Evolutionary conservation across 257 asterid genomes (phyloP), one percentile per base, ranked within the genome.

Genomic region (Haberlea rhodopensis): DNA sequence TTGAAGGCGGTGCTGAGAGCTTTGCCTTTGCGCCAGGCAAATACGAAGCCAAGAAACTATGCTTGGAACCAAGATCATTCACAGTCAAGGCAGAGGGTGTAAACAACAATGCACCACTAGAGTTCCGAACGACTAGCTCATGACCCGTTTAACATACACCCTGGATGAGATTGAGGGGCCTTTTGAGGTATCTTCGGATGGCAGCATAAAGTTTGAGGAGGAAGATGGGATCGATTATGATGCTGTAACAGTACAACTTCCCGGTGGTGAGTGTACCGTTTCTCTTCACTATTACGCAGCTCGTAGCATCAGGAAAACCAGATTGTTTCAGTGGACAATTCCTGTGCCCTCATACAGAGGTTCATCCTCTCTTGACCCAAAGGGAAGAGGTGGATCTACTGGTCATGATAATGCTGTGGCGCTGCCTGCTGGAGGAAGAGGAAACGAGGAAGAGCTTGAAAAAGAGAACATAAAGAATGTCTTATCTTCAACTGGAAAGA

Each of bases 221-320:
- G 90, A 94, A 18, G 96, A 90, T 21, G 97, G 99, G 18, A 94
- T 94, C 6, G 99, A 94, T 81, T 94, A 90, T 10, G 96, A 96
- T 3, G 97, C 99, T 0, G 94, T 90, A 1, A 94, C 97, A 0
- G 97, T 90, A 8, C 95, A 86, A 81, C 96, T 89, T 6, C 97
- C 96, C 0, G 97, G 99, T 0, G 97, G 99, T 0, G 99, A 94
- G 97, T 0, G 99, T 94, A 43, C 99, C 99, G 0, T 94, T 94
- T 80, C 87, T 94, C 62, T 94, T 94, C 80, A 87, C 95, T 13
- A 56, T 90, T 80, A 94, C 90, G 80, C 95, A 87, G 67, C 87
- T 94, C 0, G 96, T 84, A 16, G 96, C 95, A 0, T 81, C 97
- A 2, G 99, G 97, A 16, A 90, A 85, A 21, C 96, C 96, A 0